Conservation (phyloP, 352 stramenopile species). For the Phytophthora sojae region DNA sequence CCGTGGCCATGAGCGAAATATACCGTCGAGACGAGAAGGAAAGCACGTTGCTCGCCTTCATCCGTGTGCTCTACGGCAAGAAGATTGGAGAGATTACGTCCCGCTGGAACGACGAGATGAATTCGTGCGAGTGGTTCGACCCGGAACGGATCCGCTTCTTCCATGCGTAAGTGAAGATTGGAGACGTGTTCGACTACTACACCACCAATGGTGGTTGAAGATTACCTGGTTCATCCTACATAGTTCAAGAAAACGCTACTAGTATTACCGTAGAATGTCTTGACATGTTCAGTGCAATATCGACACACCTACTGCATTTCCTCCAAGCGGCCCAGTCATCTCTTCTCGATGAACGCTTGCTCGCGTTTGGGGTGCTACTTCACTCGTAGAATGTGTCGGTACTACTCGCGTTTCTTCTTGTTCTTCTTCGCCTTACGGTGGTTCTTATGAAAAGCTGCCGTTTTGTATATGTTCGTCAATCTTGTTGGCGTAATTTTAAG, state of each 20-base stretch:
- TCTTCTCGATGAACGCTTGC: neutral
- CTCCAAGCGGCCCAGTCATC: slow-evolving; percentile 1
- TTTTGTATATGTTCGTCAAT: too few species aligned
- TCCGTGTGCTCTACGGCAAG: slow-evolving; percentile 7
- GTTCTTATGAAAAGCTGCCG: too few species aligned
- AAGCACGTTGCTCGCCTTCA: neutral
- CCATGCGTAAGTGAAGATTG: slow-evolving; percentile 20
- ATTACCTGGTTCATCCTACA: too few species aligned
- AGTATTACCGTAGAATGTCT: too few species aligned
- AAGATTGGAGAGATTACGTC: slow-evolving; percentile 11
- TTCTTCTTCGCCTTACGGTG: too few species aligned
- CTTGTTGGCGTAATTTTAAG: too few species aligned
- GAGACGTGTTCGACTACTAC: slow-evolving; percentile 36
- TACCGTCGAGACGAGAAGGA: neutral
- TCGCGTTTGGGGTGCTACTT: slow-evolving; percentile 34
- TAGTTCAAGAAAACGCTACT: too few species aligned
- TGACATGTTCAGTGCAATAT: too few species aligned
- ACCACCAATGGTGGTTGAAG: slow-evolving; percentile 27
- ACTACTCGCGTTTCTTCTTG: too few species aligned
- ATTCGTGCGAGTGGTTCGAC: neutral
- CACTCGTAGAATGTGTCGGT: too few species aligned
- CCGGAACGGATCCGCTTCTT: slow-evolving; percentile 9
- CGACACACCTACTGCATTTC: slow-evolving; percentile 2
- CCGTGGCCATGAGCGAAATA: neutral
- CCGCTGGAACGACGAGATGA: slow-evolving; percentile 5